Conservation (phyloP, 805 yeast genomes). For the Barnettozyma californica region DNA sequence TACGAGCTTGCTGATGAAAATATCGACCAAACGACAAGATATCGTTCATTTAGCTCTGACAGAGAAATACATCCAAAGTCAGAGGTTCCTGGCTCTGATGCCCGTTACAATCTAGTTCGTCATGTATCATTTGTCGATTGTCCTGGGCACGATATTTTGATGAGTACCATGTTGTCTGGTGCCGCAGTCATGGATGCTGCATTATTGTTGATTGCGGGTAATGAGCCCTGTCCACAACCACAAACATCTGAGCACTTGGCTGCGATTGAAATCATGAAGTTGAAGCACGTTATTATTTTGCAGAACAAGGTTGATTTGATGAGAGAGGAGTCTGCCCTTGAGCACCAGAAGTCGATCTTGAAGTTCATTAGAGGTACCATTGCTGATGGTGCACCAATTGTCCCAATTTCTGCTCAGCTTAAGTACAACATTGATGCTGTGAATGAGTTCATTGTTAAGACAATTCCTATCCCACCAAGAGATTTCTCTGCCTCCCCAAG, state of each 20-base stretch:
- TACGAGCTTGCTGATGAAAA: constrained; percentile 83
- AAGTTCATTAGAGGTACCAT: constrained; percentile 95
- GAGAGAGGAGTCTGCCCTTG: constrained; percentile 95
- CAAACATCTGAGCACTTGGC: constrained; percentile 99
- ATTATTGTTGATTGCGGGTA: constrained; percentile 90
- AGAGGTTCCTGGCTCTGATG: constrained; percentile 80
- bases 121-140: constrained; percentile 99
- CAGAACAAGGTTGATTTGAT: constrained; percentile 98
- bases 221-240: constrained; percentile 99
- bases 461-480: constrained; percentile 93
- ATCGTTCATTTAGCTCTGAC: constrained; percentile 89
- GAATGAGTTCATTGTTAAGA: constrained; percentile 90
- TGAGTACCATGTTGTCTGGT: constrained; percentile 99
- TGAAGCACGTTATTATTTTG: constrained; percentile 90
- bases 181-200: constrained; percentile 99
- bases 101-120: constrained; percentile 85
- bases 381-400: constrained; percentile 98
- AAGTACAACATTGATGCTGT: constrained; percentile 98
- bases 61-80: constrained; percentile 94
- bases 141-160: constrained; percentile 99
- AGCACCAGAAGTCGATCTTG: constrained; percentile 89
- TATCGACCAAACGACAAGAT: constrained; percentile 93
- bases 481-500: constrained; percentile 93
- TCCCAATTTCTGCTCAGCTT: constrained; percentile 97
- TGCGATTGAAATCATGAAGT: constrained; percentile 98